Evolutionary conservation across 2,329 filamentous ascomycete genomes (phyloP).

Genomic region (Paracoccidioides brasiliensis): DNA sequence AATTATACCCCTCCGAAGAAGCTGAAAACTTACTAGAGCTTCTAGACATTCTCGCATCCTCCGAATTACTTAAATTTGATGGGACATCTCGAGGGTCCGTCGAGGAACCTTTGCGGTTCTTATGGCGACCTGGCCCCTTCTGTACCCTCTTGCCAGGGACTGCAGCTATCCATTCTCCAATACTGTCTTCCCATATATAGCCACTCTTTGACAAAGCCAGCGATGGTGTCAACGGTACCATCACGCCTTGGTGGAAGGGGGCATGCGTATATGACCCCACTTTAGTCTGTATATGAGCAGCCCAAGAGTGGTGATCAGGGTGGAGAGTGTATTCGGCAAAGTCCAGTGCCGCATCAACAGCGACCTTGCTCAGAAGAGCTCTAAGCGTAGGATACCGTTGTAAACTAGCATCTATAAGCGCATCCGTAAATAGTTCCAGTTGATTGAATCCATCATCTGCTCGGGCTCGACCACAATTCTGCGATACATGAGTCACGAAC

Average conservation of each 20-base stretch:
- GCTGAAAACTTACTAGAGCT: neutral
- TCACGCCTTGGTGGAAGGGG: neutral
- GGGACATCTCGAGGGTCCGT: neutral
- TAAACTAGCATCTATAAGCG: conserved; percentile 16
- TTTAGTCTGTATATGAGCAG: conserved; percentile 25
- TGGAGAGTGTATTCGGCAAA: conserved; percentile 28
- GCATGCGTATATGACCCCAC: conserved; percentile 14
- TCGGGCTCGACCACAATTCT: conserved; percentile 19
- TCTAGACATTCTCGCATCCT: neutral
- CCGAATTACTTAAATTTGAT: neutral
- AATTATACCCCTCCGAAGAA: neutral
- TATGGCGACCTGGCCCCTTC: neutral
- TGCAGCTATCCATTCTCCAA: conserved; percentile 44
- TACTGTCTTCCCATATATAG: conserved; percentile 44
- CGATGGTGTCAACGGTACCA: conserved; percentile 10
- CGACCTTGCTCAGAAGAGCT: conserved; percentile 22
- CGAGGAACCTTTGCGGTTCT: neutral
- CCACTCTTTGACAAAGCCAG: conserved; percentile 9
- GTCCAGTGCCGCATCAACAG: conserved; percentile 28
- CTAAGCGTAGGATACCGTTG: conserved; percentile 14
- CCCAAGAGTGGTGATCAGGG: conserved; percentile 27
- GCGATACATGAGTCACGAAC: conserved; percentile 23
- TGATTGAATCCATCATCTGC: conserved; percentile 13
- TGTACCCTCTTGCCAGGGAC: conserved; percentile 1
- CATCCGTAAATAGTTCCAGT: conserved; percentile 14